These are phyloP conservation scores for Leptographium flavum DNA, from an alignment of 2,329 filamentous ascomycete genomes.

Conservation along the genomic window DNA sequence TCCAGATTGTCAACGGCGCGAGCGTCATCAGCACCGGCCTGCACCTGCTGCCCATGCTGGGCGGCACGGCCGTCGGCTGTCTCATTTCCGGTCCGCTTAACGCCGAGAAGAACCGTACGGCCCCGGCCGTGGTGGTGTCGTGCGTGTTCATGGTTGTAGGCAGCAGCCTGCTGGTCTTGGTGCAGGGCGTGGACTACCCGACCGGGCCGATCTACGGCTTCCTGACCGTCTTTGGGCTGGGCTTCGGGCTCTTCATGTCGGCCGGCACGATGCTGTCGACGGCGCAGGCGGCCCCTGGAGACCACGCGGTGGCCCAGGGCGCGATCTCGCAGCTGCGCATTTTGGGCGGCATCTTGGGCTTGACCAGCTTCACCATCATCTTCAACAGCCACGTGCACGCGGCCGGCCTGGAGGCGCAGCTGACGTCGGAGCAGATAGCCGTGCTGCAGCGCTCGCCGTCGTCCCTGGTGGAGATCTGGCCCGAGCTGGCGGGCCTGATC, in stretches of 20 bases:
- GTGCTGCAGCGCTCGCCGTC: constrained; percentile 13
- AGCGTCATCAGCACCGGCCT: constrained; percentile 39
- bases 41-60: constrained; percentile 43
- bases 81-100: constrained; percentile 40
- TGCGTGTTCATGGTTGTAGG: constrained; percentile 38
- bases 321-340: constrained; percentile 45
- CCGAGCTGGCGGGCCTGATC: constrained; percentile 9
- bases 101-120: constrained; percentile 38
- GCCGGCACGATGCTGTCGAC: constrained; percentile 43
- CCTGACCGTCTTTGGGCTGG: constrained; percentile 41
- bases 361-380: constrained; percentile 44
- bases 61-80: constrained; percentile 39
- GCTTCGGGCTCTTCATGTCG: constrained; percentile 43
- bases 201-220: constrained; percentile 34
- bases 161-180: constrained; percentile 32
- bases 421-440: constrained; percentile 9
- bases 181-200: constrained; percentile 18
- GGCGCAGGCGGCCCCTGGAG: constrained; percentile 31
- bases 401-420: not conserved
- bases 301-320: constrained; percentile 44
- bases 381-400: constrained; percentile 31
- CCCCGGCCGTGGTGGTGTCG: constrained; percentile 33
- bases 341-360: constrained; percentile 43
- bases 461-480: constrained; percentile 10
- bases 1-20: constrained; percentile 43